Base-by-base conservation (phyloP, 768 basidiomycete genomes). In the Kwoniella mangroviensis region DNA sequence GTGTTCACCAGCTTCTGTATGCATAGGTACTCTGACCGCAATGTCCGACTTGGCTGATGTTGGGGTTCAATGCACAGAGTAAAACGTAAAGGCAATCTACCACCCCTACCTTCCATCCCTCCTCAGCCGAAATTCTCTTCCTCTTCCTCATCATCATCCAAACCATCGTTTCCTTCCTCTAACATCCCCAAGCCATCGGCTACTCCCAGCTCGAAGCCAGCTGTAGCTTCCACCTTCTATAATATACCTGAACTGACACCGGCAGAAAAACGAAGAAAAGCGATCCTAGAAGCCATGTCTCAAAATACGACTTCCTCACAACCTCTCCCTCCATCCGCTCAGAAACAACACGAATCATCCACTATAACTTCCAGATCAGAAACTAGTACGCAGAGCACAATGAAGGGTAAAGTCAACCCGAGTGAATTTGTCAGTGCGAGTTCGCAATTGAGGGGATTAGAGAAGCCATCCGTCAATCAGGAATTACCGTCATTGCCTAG, bases 261-360 rank as follows among this genome's bases (percentile, higher is more conserved):
- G 4, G 72, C 72, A 3, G 72, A 80, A 19, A 15, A 75, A 53
- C 22, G 79, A 42, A 49, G 79, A 28, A 68, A 65, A 63, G 79
- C 79, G 11, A 80, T 80, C 21, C 49, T 78, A 26, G 79, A 74
- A 7, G 74, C 76, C 6, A 63, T 69, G 62, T 63, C 61, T 13
- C 61, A 63, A 57, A 69, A 69, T 42, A 52, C 54, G 21, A 60
- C 63, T 22, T 55, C 61, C 22, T 24, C 62, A 49, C 21, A 45
- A 11, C n/a, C 61, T 15, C 22, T 42, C 9, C 42, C 64, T 22
- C 6, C 62, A 9, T 63, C 61, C 40, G 53, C 67, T 45, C 73
- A 21, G 34, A 51, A 58, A 24, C 43, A 6, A 53, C 56, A 53
- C 17, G 49, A 63, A 24, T 19, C 55, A 22, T 57, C 49, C 13